A percentile compares a stretch with the other conserved stretches of the same genome.
Conservation (phyloP, 768 basidiomycete species). For the Punctularia strigosozonata region DNA sequence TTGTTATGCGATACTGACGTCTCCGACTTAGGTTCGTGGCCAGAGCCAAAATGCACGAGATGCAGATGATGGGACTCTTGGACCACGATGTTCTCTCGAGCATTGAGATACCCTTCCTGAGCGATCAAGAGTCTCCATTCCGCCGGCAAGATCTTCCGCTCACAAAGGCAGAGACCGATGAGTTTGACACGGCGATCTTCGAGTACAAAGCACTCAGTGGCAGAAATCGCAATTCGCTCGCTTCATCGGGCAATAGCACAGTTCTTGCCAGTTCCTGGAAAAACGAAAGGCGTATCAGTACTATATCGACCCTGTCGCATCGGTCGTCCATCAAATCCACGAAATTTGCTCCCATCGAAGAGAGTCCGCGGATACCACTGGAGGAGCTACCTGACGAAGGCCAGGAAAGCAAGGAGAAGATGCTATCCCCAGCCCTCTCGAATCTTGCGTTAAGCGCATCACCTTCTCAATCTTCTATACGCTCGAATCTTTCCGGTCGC, state of each 20-base stretch:
- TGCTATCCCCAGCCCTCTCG: constrained; percentile 8
- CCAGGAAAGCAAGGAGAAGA: constrained; percentile 10
- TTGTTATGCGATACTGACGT: neutral
- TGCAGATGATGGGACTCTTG: constrained; percentile 86
- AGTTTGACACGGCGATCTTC: constrained; percentile 67
- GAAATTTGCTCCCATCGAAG: constrained; percentile 56
- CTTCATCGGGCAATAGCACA: constrained; percentile 28
- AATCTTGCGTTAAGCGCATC: constrained; percentile 35
- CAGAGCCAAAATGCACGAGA: constrained; percentile 94
- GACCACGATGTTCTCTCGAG: constrained; percentile 86
- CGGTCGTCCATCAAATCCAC: constrained; percentile 33
- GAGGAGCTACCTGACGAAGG: constrained; percentile 35
- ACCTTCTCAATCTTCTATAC: constrained; percentile 57
- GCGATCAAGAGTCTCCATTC: constrained; percentile 14
- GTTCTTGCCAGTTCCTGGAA: constrained; percentile 19
- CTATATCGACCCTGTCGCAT: constrained; percentile 20
- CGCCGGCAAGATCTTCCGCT: constrained; percentile 7
- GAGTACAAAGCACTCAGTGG: constrained; percentile 32
- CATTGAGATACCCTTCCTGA: constrained; percentile 76
- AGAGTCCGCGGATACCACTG: constrained; percentile 44
- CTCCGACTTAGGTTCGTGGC: constrained; percentile 61
- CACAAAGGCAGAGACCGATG: constrained; percentile 49
- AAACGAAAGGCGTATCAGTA: constrained; percentile 26
- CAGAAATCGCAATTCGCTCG: constrained; percentile 28
- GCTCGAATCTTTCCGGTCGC: constrained; percentile 36